Base-by-base conservation (phyloP, 108 stramenopile genomes). In the Conticribra guillardii region DNA sequence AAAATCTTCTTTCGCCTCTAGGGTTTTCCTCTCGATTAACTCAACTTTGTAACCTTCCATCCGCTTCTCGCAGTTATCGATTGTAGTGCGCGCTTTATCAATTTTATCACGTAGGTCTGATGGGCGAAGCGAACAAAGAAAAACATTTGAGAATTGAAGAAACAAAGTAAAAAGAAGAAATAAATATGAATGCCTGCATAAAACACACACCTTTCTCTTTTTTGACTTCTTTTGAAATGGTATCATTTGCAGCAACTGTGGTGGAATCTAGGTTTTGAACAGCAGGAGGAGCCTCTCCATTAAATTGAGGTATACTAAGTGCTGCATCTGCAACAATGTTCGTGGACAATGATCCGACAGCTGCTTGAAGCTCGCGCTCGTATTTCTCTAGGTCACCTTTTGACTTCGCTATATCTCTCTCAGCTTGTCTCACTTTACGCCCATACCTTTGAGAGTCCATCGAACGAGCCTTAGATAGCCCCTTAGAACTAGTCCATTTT, bases 401-500 rank as follows among this genome's bases (percentile, higher is more conserved):
- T 18, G 87, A 84, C 52, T 89, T 88, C 27, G 27, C 30, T 11
- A 67, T 57, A 55, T 79, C 77, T 61, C 63, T 71, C 26, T 79
- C 77, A 54, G 64, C 64, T 5, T 56, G 64, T 19, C 88, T 71
- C 0, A 87, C 75, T 70, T 88, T 92, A 22, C 91, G 76, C 54
- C 86, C 84, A 33, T 86, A 81, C 47, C 83, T 84, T 69, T 89
- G 91, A 49, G 72, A 63, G 19, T 88, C 84, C 24, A 79, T 62
- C 44, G 82, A 76, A 28, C 91, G 66, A 54, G 89, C 76, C 73
- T 85, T 87, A 32, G 87, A 80, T 17, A 86, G 66, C 18, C 84
- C 87, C 47, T 80, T 87, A 9, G 54, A 47, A 51, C 76, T 85
- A 15, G 86, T 84, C 93, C 93, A 94, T 74, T 91, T 94, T 21